phyloP scores from a whole-genome alignment of 1,284 basidiomycete genomes.

The Leccinum pachyderme region DNA sequence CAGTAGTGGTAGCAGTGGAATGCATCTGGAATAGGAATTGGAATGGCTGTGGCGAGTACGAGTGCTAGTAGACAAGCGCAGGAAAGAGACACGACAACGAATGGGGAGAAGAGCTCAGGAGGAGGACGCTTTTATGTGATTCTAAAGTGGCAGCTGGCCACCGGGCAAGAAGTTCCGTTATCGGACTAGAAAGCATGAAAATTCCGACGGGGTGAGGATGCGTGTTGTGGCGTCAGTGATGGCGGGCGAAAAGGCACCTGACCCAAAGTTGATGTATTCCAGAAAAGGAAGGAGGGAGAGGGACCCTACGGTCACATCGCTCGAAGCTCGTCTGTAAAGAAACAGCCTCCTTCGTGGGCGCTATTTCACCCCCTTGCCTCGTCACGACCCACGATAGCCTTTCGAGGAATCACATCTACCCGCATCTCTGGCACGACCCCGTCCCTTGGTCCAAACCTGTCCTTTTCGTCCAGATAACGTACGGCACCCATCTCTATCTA shows the following conservation, averaged over 20 bases:
- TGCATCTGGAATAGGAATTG: slow-evolving; percentile 21
- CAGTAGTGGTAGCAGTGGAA: slow-evolving; percentile 7
- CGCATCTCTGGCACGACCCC: slow-evolving; percentile 23
- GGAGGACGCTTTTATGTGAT: slow-evolving; percentile 26
- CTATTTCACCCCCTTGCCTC: slow-evolving; percentile 19
- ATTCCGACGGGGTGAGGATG: slow-evolving; percentile 36
- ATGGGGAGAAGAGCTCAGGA: background rate
- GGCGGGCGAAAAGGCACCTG: slow-evolving; percentile 34
- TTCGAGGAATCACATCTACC: slow-evolving; percentile 30
- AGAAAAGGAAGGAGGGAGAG: slow-evolving; percentile 22
- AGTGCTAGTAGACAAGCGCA: background rate
- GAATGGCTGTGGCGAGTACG: background rate
- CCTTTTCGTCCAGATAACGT: slow-evolving; percentile 31
- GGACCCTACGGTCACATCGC: slow-evolving; percentile 34
- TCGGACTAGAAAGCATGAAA: slow-evolving; percentile 36
- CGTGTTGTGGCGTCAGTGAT: slow-evolving; percentile 39
- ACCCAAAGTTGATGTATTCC: slow-evolving; percentile 24
- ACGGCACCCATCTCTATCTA: slow-evolving; percentile 33
- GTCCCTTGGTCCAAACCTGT: slow-evolving; percentile 10
- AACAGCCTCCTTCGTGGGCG: slow-evolving; percentile 23
- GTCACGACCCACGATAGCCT: slow-evolving; percentile 33
- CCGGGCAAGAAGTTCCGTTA: slow-evolving; percentile 36
- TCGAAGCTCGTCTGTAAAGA: slow-evolving; percentile 24
- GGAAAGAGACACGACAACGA: slow-evolving; percentile 2
- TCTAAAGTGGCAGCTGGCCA: slow-evolving; percentile 18